phyloP scores from a whole-genome alignment of 192 early-diverging fungal species.

The Coemansia sp. region DNA sequence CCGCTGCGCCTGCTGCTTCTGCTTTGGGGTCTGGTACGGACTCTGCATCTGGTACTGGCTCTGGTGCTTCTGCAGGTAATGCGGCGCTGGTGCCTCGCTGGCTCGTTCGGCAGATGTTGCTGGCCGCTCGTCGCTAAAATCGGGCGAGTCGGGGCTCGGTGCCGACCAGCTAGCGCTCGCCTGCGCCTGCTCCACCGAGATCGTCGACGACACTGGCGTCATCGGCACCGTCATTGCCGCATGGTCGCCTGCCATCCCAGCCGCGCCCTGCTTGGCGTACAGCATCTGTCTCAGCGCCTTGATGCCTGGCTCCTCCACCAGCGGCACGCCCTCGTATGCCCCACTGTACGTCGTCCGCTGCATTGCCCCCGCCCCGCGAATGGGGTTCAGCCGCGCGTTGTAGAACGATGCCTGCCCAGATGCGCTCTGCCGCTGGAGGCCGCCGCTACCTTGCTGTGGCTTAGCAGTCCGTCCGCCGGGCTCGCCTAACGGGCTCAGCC shows the following conservation, averaged over 20 bases:
- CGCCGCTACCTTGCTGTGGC: slow-evolving; percentile 4
- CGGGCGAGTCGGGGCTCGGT: slow-evolving; percentile 1
- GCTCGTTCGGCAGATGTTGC: slow-evolving; percentile 8
- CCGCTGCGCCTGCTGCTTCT: slow-evolving; percentile 2
- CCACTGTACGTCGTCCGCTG: slow-evolving; percentile 25
- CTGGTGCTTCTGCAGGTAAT: neutral
- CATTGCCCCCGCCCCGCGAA: slow-evolving; percentile 16
- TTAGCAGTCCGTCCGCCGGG: neutral
- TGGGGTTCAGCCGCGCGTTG: slow-evolving; percentile 37
- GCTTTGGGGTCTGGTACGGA: neutral
- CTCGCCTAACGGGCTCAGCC: slow-evolving; percentile 1
- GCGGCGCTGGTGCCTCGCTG: neutral
- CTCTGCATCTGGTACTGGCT: neutral
- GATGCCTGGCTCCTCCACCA: slow-evolving; percentile 10
- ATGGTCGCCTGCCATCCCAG: neutral
- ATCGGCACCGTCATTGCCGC: slow-evolving; percentile 2
- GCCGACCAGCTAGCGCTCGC: slow-evolving; percentile 7
- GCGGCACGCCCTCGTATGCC: slow-evolving; percentile 39
- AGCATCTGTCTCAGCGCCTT: neutral
- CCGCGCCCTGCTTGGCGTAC: neutral
- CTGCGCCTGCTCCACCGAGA: slow-evolving; percentile 9
- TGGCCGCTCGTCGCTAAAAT: slow-evolving; percentile 6
- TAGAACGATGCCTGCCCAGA: slow-evolving; percentile 23
- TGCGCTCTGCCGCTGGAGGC: slow-evolving; percentile 7
- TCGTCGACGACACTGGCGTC: slow-evolving; percentile 5